Percentiles rank a stretch among this genome's conserved stretches.
phyloP scores from a whole-genome alignment of 441 rosid species.

The Francoa sonchifolia region DNA sequence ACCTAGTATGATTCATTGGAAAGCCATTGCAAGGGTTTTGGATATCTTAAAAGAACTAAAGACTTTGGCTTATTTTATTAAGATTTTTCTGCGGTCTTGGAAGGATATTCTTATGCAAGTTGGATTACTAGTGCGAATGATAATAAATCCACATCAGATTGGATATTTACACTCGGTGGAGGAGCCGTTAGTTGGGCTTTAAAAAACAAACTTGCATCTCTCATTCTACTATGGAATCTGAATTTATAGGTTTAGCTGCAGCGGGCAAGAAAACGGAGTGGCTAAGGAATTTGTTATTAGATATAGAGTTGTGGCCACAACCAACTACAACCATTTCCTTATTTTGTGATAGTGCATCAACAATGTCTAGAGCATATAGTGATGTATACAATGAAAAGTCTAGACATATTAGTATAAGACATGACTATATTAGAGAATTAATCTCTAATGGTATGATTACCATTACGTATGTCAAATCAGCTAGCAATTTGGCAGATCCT shows the following conservation, averaged over 20 bases:
- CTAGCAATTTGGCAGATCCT: neutral
- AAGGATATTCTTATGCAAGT: too few relatives aligned
- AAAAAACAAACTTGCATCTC: too few relatives aligned
- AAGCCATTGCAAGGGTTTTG: too few relatives aligned
- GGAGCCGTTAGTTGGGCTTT: too few relatives aligned
- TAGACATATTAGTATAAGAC: constrained; percentile 1
- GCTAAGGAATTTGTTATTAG: neutral
- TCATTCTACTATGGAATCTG: too few relatives aligned
- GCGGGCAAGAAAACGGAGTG: neutral
- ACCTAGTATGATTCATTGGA: neutral
- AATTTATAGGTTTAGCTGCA: neutral
- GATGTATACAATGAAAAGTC: constrained; percentile 2
- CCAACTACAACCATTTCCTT: neutral
- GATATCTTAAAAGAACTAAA: too few relatives aligned
- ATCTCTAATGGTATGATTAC: neutral
- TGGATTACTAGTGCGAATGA: too few relatives aligned
- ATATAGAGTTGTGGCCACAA: neutral
- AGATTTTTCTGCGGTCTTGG: too few relatives aligned
- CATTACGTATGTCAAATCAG: neutral
- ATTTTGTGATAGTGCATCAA: neutral
- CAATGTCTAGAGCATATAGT: neutral
- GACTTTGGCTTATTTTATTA: too few relatives aligned
- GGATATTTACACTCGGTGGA: too few relatives aligned
- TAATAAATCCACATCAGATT: too few relatives aligned
- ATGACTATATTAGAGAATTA: neutral